These are phyloP conservation scores for Rachicladosporium sp. DNA, from an alignment of 2,329 filamentous ascomycete species.

Conservation along the genomic window DNA sequence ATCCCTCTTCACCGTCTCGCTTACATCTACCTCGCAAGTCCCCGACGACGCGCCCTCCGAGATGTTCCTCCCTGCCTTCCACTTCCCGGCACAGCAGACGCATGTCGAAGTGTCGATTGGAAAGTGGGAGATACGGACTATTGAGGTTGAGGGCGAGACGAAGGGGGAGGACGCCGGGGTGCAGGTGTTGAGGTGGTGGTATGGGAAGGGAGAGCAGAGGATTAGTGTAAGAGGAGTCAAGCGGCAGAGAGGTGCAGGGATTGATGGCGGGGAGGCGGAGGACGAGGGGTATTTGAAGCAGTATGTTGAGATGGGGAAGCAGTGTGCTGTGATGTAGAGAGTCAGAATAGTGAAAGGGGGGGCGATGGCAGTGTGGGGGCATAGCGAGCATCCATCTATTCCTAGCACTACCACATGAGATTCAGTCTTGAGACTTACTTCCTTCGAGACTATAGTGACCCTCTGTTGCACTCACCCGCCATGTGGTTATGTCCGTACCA, in stretches of 20 bases:
- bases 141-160: slow-evolving; percentile 53
- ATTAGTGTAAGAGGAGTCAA: slow-evolving; percentile 65
- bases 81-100: slow-evolving; percentile 63
- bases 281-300: slow-evolving; percentile 68
- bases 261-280: slow-evolving; percentile 33
- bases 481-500: no score
- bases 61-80: slow-evolving; percentile 79
- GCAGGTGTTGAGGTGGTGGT: slow-evolving; percentile 85
- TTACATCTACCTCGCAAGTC: slow-evolving; percentile 50
- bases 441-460: no score
- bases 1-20: slow-evolving; percentile 61
- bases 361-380: no score
- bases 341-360: no score
- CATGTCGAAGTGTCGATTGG: slow-evolving; percentile 68
- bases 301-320: slow-evolving; percentile 31
- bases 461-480: no score
- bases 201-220: slow-evolving; percentile 70
- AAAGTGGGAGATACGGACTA: slow-evolving; percentile 73
- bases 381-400: no score
- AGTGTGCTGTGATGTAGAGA: slow-evolving; percentile 32
- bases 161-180: slow-evolving; percentile 37
- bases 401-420: no score
- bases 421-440: no score
- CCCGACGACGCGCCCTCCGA: slow-evolving; percentile 59
- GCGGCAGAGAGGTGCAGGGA: slow-evolving; percentile 37